These are phyloP conservation scores for Cystobasidium slooffiae DNA, from an alignment of 1,284 basidiomycete species.

Conservation along the genomic window DNA sequence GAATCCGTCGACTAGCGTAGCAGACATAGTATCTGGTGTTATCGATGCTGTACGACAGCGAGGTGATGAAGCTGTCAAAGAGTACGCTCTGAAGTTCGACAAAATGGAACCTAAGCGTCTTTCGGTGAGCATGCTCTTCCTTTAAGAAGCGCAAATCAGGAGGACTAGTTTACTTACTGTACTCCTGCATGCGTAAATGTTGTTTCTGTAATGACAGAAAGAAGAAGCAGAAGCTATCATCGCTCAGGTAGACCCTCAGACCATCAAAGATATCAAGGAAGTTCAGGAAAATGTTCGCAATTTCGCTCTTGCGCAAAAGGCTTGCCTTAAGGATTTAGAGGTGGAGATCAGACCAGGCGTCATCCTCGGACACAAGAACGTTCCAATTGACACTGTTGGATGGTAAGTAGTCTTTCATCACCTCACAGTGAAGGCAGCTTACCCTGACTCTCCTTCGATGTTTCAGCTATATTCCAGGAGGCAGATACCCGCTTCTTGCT, in stretches of 20 bases:
- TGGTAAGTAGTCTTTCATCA: slow-evolving; percentile 30
- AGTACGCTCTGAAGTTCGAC: slow-evolving; percentile 47
- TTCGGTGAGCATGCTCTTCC: slow-evolving; percentile 21
- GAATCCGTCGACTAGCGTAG: background rate
- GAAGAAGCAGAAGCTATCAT: slow-evolving; percentile 47
- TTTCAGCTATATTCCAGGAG: slow-evolving; percentile 49
- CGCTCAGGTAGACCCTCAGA: slow-evolving; percentile 47
- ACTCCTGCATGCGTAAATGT: no score
- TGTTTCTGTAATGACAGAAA: background rate
- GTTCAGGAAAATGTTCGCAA: slow-evolving; percentile 49
- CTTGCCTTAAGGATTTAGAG: slow-evolving; percentile 48
- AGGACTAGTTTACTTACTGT: background rate
- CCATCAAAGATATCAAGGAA: slow-evolving; percentile 48
- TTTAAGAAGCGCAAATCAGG: background rate
- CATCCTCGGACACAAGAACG: slow-evolving; percentile 49
- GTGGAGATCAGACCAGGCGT: slow-evolving; percentile 50
- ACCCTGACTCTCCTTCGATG: no score
- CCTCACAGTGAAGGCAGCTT: background rate
- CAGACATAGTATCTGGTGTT: slow-evolving; percentile 12
- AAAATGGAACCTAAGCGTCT: slow-evolving; percentile 44
- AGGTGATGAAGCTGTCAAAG: slow-evolving; percentile 45
- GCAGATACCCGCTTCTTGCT: slow-evolving; percentile 47
- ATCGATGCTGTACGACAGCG: slow-evolving; percentile 42
- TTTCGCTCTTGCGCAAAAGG: slow-evolving; percentile 49
- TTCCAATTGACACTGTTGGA: slow-evolving; percentile 43